These are phyloP conservation scores for Tricholoma flavovirens DNA, from an alignment of 768 basidiomycete species.

Conservation along the genomic window DNA sequence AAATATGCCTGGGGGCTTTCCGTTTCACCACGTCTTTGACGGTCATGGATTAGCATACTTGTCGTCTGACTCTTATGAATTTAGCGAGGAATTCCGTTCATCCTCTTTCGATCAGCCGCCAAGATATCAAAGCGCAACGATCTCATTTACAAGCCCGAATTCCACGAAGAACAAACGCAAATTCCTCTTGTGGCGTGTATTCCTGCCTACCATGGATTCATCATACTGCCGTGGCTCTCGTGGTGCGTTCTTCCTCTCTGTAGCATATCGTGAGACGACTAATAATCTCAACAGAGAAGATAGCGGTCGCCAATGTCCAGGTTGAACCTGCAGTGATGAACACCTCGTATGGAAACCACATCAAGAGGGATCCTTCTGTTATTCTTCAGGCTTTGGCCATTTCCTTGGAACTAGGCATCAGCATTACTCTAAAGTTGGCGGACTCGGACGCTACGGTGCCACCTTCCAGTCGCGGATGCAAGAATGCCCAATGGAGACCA, in stretches of 20 bases:
- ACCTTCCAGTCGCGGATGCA: slow-evolving; percentile 6
- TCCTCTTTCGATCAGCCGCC: slow-evolving; percentile 15
- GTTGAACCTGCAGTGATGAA: slow-evolving; percentile 28
- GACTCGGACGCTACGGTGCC: slow-evolving; percentile 11
- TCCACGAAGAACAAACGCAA: slow-evolving; percentile 6
- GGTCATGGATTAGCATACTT: slow-evolving; percentile 16
- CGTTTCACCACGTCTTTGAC: slow-evolving; percentile 26
- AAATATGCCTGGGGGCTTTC: slow-evolving; percentile 31
- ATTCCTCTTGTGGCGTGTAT: slow-evolving; percentile 29
- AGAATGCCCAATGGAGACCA: not conserved
- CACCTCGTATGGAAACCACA: slow-evolving; percentile 26
- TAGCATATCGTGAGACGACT: not conserved
- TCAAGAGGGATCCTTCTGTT: slow-evolving; percentile 27
- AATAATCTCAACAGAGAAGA: slow-evolving; percentile 14
- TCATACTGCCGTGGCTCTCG: slow-evolving; percentile 16
- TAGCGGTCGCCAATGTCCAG: slow-evolving; percentile 32
- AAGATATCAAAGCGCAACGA: slow-evolving; percentile 17
- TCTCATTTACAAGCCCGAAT: slow-evolving; percentile 22
- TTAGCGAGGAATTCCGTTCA: slow-evolving; percentile 24
- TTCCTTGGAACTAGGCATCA: slow-evolving; percentile 33
- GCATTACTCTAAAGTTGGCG: slow-evolving; percentile 28
- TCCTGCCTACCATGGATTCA: slow-evolving; percentile 19
- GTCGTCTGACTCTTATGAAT: slow-evolving; percentile 31
- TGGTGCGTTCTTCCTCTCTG: slow-evolving; percentile 16
- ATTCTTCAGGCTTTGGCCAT: slow-evolving; percentile 34